Conservation (phyloP, 768 basidiomycete genomes). For the Lentinula detonsa region DNA sequence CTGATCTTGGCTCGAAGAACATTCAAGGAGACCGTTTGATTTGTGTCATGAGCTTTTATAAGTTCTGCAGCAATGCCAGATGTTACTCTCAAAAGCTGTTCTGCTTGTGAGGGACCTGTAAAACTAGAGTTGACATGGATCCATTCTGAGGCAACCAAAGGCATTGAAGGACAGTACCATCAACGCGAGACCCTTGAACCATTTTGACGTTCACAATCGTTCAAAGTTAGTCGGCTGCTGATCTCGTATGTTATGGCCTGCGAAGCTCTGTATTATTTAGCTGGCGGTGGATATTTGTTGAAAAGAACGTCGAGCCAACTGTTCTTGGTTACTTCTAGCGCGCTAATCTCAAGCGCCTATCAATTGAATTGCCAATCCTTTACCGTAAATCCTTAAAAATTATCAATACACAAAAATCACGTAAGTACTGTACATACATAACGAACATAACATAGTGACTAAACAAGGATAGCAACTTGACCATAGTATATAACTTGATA, state of each 20-base stretch:
- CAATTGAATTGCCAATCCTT: no score
- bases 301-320: no score
- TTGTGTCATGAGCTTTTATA: conserved; percentile 80
- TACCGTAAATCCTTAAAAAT: not conserved
- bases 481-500: not conserved
- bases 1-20: conserved; percentile 81
- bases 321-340: no score
- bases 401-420: not conserved
- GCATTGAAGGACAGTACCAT: conserved; percentile 9
- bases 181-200: conserved; percentile 15
- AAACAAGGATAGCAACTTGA: not conserved
- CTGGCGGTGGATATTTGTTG: no score
- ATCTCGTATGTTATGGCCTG: no score
- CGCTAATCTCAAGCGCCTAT: no score
- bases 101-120: conserved; percentile 80
- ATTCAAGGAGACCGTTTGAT: conserved; percentile 78
- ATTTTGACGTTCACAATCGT: conserved; percentile 1
- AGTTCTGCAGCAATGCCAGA: conserved; percentile 94
- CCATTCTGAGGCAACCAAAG: not conserved
- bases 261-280: no score
- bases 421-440: not conserved
- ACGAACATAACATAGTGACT: conserved; percentile 4
- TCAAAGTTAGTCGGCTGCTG: not conserved
- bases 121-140: conserved; percentile 10
- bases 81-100: conserved; percentile 83